phyloP scores from a whole-genome alignment of 208 protist genomes.

The Trypanosoma lewisi region DNA sequence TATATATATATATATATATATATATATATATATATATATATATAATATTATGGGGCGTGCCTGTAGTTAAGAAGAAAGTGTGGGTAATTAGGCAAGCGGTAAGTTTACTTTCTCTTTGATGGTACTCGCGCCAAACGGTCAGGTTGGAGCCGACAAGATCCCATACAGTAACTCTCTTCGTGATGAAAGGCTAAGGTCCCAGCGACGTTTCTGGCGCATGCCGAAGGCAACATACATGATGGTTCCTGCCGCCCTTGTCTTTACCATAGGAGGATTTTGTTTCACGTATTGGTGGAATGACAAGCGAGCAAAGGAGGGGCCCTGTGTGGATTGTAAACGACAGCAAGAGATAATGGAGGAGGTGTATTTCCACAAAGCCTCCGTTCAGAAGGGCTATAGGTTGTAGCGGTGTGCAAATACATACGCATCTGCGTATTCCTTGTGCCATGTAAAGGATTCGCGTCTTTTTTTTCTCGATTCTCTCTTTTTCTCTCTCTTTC shows the following conservation, averaged over 20 bases:
- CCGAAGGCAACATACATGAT: constrained; percentile 34
- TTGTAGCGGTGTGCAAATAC: constrained; percentile 28
- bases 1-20: constrained; percentile 10
- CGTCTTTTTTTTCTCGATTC: constrained; percentile 7
- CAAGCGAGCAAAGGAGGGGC: constrained; percentile 59
- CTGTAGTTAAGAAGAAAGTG: too few relatives aligned
- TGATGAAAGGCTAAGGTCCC: constrained; percentile 2
- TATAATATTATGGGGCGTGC: not conserved
- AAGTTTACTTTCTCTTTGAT: constrained; percentile 4
- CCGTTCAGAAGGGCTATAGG: constrained; percentile 50
- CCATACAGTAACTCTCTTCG: constrained; percentile 22
- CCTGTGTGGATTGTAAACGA: constrained; percentile 74
- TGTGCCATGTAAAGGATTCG: constrained; percentile 5
- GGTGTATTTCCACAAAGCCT: constrained; percentile 70
- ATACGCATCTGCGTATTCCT: not conserved
- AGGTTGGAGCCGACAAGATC: constrained; percentile 3
- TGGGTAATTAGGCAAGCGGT: not conserved
- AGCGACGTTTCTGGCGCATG: constrained; percentile 14
- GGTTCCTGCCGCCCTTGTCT: constrained; percentile 56
- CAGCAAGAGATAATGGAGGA: constrained; percentile 86
- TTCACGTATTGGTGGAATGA: constrained; percentile 73
- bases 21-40: constrained; percentile 14
- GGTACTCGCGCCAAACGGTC: not conserved
- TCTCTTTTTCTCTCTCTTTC: constrained; percentile 5
- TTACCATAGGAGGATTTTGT: constrained; percentile 53